Conservation (phyloP, 371 early-diverging fungal genomes). For the Haplosporangium sp. region DNA sequence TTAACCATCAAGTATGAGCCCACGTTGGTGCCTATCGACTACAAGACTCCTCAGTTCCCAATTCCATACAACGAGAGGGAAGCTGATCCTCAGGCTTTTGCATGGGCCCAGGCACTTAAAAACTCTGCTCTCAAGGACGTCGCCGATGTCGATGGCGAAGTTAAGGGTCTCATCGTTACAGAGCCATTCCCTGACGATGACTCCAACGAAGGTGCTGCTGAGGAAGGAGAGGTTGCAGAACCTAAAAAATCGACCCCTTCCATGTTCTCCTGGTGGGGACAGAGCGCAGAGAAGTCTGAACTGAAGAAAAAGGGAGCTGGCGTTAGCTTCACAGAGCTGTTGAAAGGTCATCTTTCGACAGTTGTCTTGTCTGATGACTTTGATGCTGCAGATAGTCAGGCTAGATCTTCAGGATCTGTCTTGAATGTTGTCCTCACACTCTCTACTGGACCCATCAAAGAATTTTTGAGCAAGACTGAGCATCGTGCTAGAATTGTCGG, state of each 20-base stretch:
- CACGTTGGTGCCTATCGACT: slow-evolving; percentile 44
- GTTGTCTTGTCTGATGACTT: slow-evolving; percentile 53
- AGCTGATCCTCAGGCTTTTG: slow-evolving; percentile 30
- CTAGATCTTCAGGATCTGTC: slow-evolving; percentile 51
- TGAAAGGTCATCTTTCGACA: slow-evolving; percentile 58
- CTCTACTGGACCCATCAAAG: slow-evolving; percentile 47
- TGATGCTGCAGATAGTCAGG: slow-evolving; percentile 52
- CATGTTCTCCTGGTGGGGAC: slow-evolving; percentile 35
- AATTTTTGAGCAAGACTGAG: slow-evolving; percentile 39
- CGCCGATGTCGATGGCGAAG: slow-evolving; percentile 16
- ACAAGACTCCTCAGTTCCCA: slow-evolving; percentile 46
- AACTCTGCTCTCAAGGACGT: slow-evolving; percentile 38
- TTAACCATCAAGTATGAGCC: slow-evolving; percentile 58
- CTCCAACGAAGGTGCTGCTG: slow-evolving; percentile 17
- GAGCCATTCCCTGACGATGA: slow-evolving; percentile 34
- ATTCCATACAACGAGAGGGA: slow-evolving; percentile 29
- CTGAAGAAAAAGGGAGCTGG: slow-evolving; percentile 34
- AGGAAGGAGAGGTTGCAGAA: slow-evolving; percentile 11
- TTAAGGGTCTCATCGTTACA: slow-evolving; percentile 37
- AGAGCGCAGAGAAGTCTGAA: slow-evolving; percentile 13
- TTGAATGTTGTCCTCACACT: slow-evolving; percentile 52
- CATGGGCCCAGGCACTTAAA: slow-evolving; percentile 28
- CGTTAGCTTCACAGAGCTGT: slow-evolving; percentile 54
- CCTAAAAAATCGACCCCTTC: slow-evolving; percentile 23
- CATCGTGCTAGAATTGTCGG: slow-evolving; percentile 51